Evolutionary conservation across 352 stramenopile genomes (phyloP).

Genomic region (Phytophthora crassamura): DNA sequence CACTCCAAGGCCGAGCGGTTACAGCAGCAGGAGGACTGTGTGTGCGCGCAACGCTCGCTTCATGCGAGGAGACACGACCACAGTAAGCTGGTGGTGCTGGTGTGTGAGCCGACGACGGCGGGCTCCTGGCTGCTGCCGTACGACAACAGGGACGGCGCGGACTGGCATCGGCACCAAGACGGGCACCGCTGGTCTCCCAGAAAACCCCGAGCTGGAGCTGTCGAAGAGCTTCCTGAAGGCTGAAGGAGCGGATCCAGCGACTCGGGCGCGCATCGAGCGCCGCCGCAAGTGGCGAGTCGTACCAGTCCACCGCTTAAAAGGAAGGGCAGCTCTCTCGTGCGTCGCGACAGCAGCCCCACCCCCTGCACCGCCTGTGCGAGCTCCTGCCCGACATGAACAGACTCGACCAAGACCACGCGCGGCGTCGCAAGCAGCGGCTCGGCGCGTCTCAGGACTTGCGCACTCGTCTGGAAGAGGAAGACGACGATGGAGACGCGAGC

Average conservation of each 20-base stretch:
- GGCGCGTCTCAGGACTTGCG: slow-evolving; percentile 28
- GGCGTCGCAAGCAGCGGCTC: slow-evolving; percentile 46
- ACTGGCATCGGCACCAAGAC: slow-evolving; percentile 49
- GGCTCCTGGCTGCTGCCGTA: slow-evolving; percentile 87
- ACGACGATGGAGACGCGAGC: slow-evolving; percentile 76
- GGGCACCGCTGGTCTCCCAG: slow-evolving; percentile 30
- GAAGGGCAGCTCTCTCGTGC: slow-evolving; percentile 63
- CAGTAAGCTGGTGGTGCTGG: slow-evolving; percentile 80
- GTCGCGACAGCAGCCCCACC: slow-evolving; percentile 66
- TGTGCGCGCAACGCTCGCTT: slow-evolving; percentile 77
- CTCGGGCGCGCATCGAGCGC: slow-evolving; percentile 41
- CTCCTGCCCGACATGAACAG: slow-evolving; percentile 78
- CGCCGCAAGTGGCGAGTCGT: slow-evolving; percentile 64
- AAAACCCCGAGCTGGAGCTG: slow-evolving; percentile 47
- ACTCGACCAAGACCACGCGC: slow-evolving; percentile 60
- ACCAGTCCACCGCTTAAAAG: slow-evolving; percentile 66
- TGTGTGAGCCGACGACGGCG: slow-evolving; percentile 81
- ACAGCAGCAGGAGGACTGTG: slow-evolving; percentile 79
- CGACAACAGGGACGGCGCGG: slow-evolving; percentile 62
- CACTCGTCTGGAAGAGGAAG: slow-evolving; percentile 32
- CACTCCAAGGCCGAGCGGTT: slow-evolving; percentile 73
- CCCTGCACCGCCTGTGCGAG: slow-evolving; percentile 77
- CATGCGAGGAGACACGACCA: slow-evolving; percentile 80
- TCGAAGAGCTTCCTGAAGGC: slow-evolving; percentile 57
- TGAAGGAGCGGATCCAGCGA: slow-evolving; percentile 35